Conservation (phyloP, 495 filamentous ascomycete species). For the Penicillium mononematosum region DNA sequence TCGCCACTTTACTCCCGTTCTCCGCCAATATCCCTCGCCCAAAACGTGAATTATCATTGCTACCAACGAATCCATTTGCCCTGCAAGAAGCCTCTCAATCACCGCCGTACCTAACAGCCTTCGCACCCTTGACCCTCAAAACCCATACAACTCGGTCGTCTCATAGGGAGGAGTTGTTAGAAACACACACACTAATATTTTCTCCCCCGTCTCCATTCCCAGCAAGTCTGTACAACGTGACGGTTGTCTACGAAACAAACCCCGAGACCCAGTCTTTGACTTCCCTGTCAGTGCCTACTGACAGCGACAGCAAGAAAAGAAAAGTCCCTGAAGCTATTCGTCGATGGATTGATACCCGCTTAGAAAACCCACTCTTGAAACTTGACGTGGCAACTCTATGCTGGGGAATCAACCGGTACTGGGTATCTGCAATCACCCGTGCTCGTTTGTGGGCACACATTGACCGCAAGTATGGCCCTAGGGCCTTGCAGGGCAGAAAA, state of each 20-base stretch:
- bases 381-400: conserved; percentile 45
- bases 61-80: conserved; percentile 39
- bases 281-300: conserved; percentile 32
- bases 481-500: conserved; percentile 4
- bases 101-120: conserved; percentile 37
- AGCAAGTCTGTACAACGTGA: conserved; percentile 33
- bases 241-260: conserved; percentile 42
- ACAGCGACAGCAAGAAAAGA: conserved; percentile 22
- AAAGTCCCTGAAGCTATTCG: conserved; percentile 35
- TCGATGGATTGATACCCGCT: conserved; percentile 41
- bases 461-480: conserved; percentile 24
- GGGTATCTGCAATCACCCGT: conserved; percentile 40
- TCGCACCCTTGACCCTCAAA: conserved; percentile 39
- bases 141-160: conserved; percentile 28
- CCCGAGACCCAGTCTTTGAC: conserved; percentile 37
- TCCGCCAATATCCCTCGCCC: conserved; percentile 32
- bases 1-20: conserved; percentile 45
- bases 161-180: conserved; percentile 20
- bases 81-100: conserved; percentile 31
- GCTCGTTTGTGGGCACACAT: conserved; percentile 42
- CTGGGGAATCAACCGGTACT: conserved; percentile 46
- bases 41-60: conserved; percentile 22
- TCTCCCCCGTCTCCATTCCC: conserved; percentile 42
- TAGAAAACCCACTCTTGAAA: conserved; percentile 37
- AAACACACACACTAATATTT: conserved; percentile 41